Percentiles rank a stretch among this genome's conserved stretches.
These are phyloP conservation scores for Rhododendron ovatum DNA, from an alignment of 148 eudicot species.

Conservation along the genomic window DNA sequence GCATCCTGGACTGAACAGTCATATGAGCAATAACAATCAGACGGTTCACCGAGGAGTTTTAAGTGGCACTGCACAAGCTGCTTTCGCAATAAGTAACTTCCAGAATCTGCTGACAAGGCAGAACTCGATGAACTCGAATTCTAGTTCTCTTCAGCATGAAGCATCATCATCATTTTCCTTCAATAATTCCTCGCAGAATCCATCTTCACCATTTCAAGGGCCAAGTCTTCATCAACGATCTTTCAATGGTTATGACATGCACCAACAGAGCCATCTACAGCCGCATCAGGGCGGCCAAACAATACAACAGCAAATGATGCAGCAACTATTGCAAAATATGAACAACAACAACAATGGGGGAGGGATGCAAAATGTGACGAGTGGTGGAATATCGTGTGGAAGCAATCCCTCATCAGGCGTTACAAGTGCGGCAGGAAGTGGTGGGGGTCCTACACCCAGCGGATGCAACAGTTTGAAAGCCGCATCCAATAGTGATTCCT, in stretches of 20 bases:
- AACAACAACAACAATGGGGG: slow-evolving; percentile 17
- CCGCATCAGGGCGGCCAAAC: slow-evolving; percentile 40
- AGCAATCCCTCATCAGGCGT: slow-evolving; percentile 26
- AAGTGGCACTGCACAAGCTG: slow-evolving; percentile 55
- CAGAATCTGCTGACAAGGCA: slow-evolving; percentile 67
- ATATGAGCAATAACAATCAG: slow-evolving; percentile 36
- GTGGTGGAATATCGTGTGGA: slow-evolving; percentile 34
- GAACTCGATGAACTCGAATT: slow-evolving; percentile 54
- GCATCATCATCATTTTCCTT: slow-evolving; percentile 41
- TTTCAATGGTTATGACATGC: slow-evolving; percentile 19
- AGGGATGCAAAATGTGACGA: slow-evolving; percentile 14
- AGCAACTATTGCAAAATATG: slow-evolving; percentile 36
- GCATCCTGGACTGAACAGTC: slow-evolving; percentile 52
- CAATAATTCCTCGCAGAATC: slow-evolving; percentile 37
- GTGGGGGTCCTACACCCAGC: slow-evolving; percentile 36
- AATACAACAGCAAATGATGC: slow-evolving; percentile 68
- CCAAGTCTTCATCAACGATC: slow-evolving; percentile 29
- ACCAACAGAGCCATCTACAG: slow-evolving; percentile 34
- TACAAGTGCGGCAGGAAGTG: slow-evolving; percentile 7
- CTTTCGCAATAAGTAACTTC: slow-evolving; percentile 51
- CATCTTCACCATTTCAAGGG: slow-evolving; percentile 45
- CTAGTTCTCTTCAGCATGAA: slow-evolving; percentile 47
- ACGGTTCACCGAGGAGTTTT: slow-evolving; percentile 44
- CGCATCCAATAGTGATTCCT: slow-evolving; percentile 44
- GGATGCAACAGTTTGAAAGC: slow-evolving; percentile 67